Percentiles rank a stretch among this genome's conserved stretches.
Conservation (phyloP, 164 flowering plant species). For the Chimonanthus salicifolius region DNA sequence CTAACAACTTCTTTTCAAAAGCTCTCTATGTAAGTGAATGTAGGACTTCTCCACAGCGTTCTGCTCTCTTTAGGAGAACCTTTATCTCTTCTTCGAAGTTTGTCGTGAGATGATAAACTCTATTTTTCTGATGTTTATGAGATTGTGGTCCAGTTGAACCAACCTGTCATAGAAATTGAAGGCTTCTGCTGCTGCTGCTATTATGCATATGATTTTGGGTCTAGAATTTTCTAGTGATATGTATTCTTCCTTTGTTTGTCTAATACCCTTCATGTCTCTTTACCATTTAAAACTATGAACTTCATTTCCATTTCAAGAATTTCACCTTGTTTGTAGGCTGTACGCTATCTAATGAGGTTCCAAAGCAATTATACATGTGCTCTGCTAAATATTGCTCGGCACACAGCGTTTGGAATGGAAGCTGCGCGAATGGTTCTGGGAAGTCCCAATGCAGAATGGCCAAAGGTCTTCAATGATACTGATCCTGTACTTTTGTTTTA, state of each 20-base stretch:
- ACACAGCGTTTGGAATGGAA: slow-evolving; percentile 76
- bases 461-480: slow-evolving; percentile 35
- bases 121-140: no score
- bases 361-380: slow-evolving; percentile 57
- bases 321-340: slow-evolving; percentile 33
- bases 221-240: no score
- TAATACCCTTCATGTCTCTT: not conserved
- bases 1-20: no score
- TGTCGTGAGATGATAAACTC: no score
- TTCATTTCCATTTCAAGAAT: not conserved
- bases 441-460: slow-evolving; percentile 32
- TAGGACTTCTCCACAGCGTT: no score
- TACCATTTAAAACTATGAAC: not conserved
- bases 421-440: slow-evolving; percentile 73
- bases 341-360: slow-evolving; percentile 75
- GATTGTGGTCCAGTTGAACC: no score
- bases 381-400: slow-evolving; percentile 72
- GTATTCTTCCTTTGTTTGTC: not conserved
- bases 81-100: no score
- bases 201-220: no score
- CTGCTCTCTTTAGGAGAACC: no score
- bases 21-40: no score
- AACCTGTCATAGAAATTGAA: no score
- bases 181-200: no score
- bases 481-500: not conserved